phyloP scores from a whole-genome alignment of 176 grass and related monocot species.

The Typha latifolia region DNA sequence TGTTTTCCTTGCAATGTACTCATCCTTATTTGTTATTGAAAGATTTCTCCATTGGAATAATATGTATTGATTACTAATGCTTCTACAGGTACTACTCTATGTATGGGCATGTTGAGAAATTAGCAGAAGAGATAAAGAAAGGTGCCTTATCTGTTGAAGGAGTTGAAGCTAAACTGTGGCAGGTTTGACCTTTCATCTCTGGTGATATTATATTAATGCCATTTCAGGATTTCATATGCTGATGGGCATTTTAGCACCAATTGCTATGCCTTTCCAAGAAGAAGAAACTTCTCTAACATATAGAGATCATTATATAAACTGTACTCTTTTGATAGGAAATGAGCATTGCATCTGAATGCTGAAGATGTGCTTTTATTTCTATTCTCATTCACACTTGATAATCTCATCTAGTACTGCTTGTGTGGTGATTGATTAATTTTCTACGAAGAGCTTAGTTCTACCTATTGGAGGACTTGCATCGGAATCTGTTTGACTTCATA shows the following conservation, averaged over 20 bases:
- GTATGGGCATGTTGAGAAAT: slow-evolving; percentile 80
- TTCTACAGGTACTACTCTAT: slow-evolving; percentile 75
- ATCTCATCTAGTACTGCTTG: no score
- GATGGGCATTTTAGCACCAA: not conserved
- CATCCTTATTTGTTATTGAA: slow-evolving; percentile 1
- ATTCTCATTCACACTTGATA: no score
- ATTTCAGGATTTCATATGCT: not conserved
- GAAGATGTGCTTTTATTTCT: no score
- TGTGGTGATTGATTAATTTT: no score
- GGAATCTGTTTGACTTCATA: no score
- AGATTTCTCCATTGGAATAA: not conserved
- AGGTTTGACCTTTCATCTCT: slow-evolving; percentile 31
- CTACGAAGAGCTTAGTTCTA: no score
- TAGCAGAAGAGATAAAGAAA: slow-evolving; percentile 83
- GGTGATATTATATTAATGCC: not conserved
- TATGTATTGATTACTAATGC: not conserved
- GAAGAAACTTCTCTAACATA: no score
- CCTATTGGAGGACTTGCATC: no score
- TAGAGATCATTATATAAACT: no score
- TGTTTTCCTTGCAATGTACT: slow-evolving; percentile 20
- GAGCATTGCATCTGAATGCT: no score
- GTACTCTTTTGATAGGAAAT: no score
- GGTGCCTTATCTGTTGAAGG: slow-evolving; percentile 71
- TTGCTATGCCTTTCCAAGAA: no score
- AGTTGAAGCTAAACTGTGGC: slow-evolving; percentile 80